These are phyloP conservation scores for Fraxinus dipetala DNA, from an alignment of 305 asterid species.

Conservation along the genomic window DNA sequence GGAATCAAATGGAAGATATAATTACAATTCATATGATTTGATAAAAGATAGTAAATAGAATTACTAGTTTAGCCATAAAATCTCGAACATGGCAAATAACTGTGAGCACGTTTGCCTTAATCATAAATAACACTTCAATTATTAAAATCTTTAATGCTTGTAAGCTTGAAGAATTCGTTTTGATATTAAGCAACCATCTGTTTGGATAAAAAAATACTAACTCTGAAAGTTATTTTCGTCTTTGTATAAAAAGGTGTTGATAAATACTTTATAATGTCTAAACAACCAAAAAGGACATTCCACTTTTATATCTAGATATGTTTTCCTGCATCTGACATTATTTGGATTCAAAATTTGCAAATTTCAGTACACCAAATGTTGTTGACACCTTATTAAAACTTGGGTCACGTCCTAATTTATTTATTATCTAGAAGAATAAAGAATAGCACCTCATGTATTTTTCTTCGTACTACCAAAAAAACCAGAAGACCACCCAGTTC, in stretches of 20 bases:
- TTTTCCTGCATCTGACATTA: neutral
- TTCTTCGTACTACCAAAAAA: neutral
- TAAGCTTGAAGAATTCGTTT: neutral
- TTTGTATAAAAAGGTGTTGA: neutral
- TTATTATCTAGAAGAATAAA: neutral
- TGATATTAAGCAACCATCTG: neutral
- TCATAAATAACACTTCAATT: neutral
- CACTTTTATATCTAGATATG: neutral
- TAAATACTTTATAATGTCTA: neutral
- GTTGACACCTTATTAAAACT: neutral
- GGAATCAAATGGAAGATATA: constrained; percentile 1
- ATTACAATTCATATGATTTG: neutral
- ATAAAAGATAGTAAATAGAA: neutral
- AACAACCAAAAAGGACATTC: neutral
- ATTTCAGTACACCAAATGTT: neutral
- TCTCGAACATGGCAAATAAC: neutral
- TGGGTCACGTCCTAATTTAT: neutral
- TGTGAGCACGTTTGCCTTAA: neutral
- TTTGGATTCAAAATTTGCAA: neutral
- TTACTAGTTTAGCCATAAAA: neutral
- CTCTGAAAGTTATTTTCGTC: neutral
- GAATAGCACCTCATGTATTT: neutral
- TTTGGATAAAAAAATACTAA: neutral
- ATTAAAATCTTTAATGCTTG: neutral
- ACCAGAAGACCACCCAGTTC: neutral